Evolutionary conservation across 305 asterid species (phyloP).

Genomic region (Fraxinus floribunda): DNA sequence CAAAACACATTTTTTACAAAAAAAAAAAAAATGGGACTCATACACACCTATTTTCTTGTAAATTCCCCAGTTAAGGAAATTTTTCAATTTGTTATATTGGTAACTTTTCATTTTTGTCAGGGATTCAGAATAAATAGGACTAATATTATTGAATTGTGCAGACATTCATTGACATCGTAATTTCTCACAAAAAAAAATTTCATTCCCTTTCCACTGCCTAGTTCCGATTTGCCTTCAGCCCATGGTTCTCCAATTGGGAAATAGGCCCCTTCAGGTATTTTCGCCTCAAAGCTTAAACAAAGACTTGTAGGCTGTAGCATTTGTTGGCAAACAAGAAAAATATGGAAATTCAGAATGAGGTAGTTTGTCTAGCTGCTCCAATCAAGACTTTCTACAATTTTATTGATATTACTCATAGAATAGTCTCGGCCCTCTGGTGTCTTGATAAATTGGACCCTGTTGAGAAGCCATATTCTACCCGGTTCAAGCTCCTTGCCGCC

Average conservation of each 20-base stretch:
- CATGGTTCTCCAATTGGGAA: neutral
- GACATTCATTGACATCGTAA: neutral
- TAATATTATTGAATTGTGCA: neutral
- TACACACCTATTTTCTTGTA: neutral
- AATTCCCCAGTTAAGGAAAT: neutral
- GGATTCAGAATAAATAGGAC: neutral
- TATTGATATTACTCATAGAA: neutral
- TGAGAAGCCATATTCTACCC: neutral
- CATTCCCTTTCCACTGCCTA: neutral
- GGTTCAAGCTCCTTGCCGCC: neutral
- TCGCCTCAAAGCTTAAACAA: neutral
- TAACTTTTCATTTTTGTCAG: neutral
- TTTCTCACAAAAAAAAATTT: neutral
- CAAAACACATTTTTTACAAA: neutral
- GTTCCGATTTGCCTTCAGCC: neutral
- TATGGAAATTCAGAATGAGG: neutral
- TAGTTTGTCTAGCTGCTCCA: neutral
- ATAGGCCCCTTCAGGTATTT: neutral
- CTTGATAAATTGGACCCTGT: neutral
- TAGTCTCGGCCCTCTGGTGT: neutral
- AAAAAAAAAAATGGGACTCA: too few species aligned
- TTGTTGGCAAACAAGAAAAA: neutral
- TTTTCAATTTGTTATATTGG: neutral
- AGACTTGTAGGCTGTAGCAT: neutral
- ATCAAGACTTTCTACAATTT: neutral